phyloP scores from a whole-genome alignment of 1,284 basidiomycete species.

The Mrakiaceae sp. region DNA sequence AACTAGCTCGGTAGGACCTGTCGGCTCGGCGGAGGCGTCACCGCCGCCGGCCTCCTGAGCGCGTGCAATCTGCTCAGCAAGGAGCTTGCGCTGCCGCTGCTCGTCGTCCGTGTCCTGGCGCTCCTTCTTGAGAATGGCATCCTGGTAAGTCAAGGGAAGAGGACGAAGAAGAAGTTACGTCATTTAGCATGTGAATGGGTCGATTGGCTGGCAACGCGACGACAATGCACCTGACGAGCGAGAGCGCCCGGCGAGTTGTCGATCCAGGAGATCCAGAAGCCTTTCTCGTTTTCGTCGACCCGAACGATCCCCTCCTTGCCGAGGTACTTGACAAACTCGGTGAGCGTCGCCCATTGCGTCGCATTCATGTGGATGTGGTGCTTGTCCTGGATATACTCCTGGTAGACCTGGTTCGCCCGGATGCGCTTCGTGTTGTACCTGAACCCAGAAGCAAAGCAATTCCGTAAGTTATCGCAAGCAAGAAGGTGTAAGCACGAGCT shows the following conservation, averaged over 20 bases:
- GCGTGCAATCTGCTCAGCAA: constrained; percentile 88
- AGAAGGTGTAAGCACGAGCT: background rate
- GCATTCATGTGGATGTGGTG: constrained; percentile 96
- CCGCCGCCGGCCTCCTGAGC: constrained; percentile 38
- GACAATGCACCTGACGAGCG: constrained; percentile 59
- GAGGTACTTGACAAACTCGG: constrained; percentile 85
- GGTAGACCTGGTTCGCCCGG: constrained; percentile 88
- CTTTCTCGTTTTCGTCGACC: constrained; percentile 97
- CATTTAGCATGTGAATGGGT: background rate
- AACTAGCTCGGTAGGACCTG: constrained; percentile 41
- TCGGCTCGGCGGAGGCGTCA: constrained; percentile 1
- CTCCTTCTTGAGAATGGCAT: constrained; percentile 84
- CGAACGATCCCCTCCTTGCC: constrained; percentile 76
- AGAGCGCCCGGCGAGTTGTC: constrained; percentile 90
- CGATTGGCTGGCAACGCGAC: background rate
- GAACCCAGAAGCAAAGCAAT: constrained; percentile 17
- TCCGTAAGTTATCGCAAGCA: background rate
- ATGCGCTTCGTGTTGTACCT: constrained; percentile 91
- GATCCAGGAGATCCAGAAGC: constrained; percentile 94
- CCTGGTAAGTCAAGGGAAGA: constrained; percentile 39
- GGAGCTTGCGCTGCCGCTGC: constrained; percentile 76
- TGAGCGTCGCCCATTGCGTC: constrained; percentile 92
- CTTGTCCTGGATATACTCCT: constrained; percentile 96
- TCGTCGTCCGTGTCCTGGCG: constrained; percentile 85
- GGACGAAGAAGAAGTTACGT: background rate